Evolutionary conservation across 805 yeast genomes (phyloP), one percentile per base, ranked within the genome.

Genomic region (Metschnikowia chrysomelidarum): DNA sequence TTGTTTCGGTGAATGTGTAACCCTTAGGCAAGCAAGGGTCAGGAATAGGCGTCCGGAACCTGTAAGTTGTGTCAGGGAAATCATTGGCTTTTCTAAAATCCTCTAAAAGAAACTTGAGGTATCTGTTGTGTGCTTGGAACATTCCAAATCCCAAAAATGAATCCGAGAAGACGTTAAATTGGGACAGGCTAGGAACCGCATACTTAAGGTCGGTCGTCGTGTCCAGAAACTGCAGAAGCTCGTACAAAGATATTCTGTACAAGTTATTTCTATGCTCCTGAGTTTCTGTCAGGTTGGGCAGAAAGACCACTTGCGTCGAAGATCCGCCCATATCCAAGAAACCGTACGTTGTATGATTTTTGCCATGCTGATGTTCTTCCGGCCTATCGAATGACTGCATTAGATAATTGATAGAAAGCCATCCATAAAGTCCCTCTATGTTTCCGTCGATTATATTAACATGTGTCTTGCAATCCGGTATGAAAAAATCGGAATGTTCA

Each of bases 301-400:
- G 76, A 47, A 79, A 80, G 3, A 78, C 78, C 14, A 80, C 74
- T 50, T 80, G 86, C 0, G 82, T 75, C 1, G 80, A 74, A 0
- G 81, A 80, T 0, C 82, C 84, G 8, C 83, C 83, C 78, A 78
- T 71, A 42, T 77, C 80, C 24, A 78, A 54, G 11, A 78, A 51
- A 0, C 86, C 87, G 41, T 69, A 77, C 0, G 83, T 72, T 9
- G 66, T 54, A 36, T 67, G 70, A 29, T 59, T 58, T 28, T 67
- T 62, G 5, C 75, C 76, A 35, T 67, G 73, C 21, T 64, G 51
- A 30, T 65, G 71, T 4, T 50, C 44, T 8, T 44, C 47, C 1
- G 67, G 67, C n/a, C 53, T 34, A 24, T 61, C 66, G 22, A 76
- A 57, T 0, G 75, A 51, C 1, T 76, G 76, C 19, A 72, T 62